Evolutionary conservation across 352 stramenopile species (phyloP).

Genomic region (Phytophthora ramorum): DNA sequence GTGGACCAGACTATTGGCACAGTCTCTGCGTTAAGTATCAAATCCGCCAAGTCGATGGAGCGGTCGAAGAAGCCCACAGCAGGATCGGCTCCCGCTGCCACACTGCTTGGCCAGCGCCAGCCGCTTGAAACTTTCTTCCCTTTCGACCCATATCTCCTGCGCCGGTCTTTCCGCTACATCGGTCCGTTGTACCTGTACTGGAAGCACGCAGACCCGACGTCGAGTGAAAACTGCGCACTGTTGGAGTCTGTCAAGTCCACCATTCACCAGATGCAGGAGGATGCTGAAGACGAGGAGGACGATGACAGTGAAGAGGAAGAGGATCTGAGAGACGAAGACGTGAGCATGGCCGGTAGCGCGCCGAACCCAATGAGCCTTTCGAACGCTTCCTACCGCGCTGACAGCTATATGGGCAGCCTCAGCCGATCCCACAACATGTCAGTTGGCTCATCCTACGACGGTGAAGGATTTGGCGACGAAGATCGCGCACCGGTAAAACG

Average conservation of each 20-base stretch:
- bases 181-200: slow-evolving; percentile 95
- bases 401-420: slow-evolving; percentile 66
- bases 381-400: slow-evolving; percentile 40
- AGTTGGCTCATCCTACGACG: slow-evolving; percentile 58
- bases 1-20: slow-evolving; percentile 77
- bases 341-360: slow-evolving; percentile 68
- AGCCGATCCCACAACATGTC: slow-evolving; percentile 63
- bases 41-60: slow-evolving; percentile 72
- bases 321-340: slow-evolving; percentile 57
- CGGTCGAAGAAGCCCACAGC: slow-evolving; percentile 57
- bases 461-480: slow-evolving; percentile 50
- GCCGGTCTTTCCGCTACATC: slow-evolving; percentile 93
- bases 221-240: slow-evolving; percentile 69
- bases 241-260: slow-evolving; percentile 70
- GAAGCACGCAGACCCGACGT: slow-evolving; percentile 89
- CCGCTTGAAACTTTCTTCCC: slow-evolving; percentile 95
- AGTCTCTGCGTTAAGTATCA: slow-evolving; percentile 44
- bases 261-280: slow-evolving; percentile 63
- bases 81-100: slow-evolving; percentile 34
- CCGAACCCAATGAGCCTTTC: slow-evolving; percentile 17
- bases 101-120: slow-evolving; percentile 61
- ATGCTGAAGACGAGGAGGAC: slow-evolving; percentile 50
- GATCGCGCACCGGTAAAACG: slow-evolving; percentile 45
- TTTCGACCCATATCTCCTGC: slow-evolving; percentile 97
- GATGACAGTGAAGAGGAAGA: slow-evolving; percentile 53